These are phyloP conservation scores for Coemansia javaensis DNA, from an alignment of 192 early-diverging fungal genomes.

Conservation along the genomic window DNA sequence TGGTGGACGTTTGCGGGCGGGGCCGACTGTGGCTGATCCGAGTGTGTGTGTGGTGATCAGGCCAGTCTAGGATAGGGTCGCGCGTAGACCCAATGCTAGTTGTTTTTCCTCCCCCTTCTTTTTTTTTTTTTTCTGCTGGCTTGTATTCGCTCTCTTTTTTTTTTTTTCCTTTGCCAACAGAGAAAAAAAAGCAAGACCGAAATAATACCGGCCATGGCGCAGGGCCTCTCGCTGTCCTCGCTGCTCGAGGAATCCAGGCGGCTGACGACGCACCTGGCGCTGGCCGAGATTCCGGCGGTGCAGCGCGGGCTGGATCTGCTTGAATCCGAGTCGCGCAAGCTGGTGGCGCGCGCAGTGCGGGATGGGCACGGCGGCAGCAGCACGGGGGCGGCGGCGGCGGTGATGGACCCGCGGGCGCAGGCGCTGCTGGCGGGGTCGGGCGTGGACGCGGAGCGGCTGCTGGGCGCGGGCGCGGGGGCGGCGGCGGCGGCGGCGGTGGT, in stretches of 20 bases:
- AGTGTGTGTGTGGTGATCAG: no score
- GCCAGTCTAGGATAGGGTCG: no score
- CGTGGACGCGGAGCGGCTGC: conserved; percentile 70
- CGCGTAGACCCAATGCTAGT: no score
- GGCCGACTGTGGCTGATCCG: no score
- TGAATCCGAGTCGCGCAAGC: conserved; percentile 73
- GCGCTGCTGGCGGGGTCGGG: conserved; percentile 75
- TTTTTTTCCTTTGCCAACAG: no score
- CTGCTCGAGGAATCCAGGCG: conserved; percentile 73
- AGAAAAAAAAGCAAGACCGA: no score
- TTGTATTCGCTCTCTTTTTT: conserved; percentile 2
- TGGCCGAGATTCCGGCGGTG: conserved; percentile 66
- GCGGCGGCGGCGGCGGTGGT: conserved; percentile 63
- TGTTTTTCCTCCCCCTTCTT: no score
- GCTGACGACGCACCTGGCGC: conserved; percentile 67
- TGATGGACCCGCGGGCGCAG: conserved; percentile 52
- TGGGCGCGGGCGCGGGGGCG: no score
- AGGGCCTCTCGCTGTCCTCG: conserved; percentile 18
- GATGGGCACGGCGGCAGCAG: no score
- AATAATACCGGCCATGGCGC: conserved; percentile 10
- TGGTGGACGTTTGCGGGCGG: conserved; percentile 39
- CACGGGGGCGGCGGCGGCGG: no score
- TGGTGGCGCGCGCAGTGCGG: conserved; percentile 52
- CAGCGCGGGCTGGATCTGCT: conserved; percentile 87
- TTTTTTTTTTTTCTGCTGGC: no score